Base-by-base conservation (phyloP, 306 rosid genomes). In the Malus asiatica region DNA sequence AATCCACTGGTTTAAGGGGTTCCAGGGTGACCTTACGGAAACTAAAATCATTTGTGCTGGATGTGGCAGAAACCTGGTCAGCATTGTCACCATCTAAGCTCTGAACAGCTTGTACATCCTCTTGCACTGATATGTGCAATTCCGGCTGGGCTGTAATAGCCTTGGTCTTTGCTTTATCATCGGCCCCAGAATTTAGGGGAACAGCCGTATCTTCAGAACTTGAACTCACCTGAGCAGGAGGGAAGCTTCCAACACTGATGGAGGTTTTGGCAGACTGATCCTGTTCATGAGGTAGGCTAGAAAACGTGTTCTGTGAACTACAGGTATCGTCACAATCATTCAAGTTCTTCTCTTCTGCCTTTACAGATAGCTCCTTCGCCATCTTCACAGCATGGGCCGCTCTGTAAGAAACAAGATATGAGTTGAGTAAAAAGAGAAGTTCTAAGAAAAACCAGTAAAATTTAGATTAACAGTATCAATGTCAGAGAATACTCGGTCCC, bases 361-460 rank as follows among this genome's bases (percentile, higher is more conserved):
- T 88, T 8, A 92, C 80, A 55, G 99, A 92, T 62, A 93, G 92
- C 79, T 96, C 98, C 84, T 90, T 96, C 46, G 97, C 96, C 92
- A 88, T 90, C 87, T 87, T 96, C 82, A 93, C 91, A 67, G 99
- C 97, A 83, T 86, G 88, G 60, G 96, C 97, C 71, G 99, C 98
- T 92, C 99, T 96, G 88, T 67, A 82, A 79, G 79, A 75, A 53
- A 81, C 73, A 70, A 80, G 80, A 61, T 68, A 63, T 60, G 62
- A 59, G 82, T 53, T 81, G 18, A 72, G 70, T 22, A 72, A 63
- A 69, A 52, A n/a, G 70, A 33, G 15, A 58, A 29, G 29, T 29
- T 62, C 13, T 2, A n/a, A 58, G 22, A 58, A 58, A 27, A 57
- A 20, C n/a, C 22, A 11, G 19, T 44, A 35, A 66, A 55, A 66